phyloP scores from a whole-genome alignment of 2,329 filamentous ascomycete species.

The Fusarium sp. region DNA sequence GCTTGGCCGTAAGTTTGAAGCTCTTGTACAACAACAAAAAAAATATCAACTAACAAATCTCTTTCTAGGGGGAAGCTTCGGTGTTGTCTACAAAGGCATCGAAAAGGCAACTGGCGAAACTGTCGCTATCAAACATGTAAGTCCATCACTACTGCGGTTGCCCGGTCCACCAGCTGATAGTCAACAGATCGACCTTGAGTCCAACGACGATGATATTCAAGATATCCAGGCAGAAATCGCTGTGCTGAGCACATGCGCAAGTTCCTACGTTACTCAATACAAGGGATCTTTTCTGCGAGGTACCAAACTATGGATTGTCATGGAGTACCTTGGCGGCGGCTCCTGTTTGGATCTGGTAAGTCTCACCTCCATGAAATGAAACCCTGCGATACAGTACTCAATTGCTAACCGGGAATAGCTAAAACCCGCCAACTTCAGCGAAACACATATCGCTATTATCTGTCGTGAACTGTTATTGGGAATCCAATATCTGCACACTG shows the following conservation, averaged over 20 bases:
- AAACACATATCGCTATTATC: conserved; percentile 92
- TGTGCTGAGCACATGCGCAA: conserved; percentile 93
- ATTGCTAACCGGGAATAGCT: conserved; percentile 63
- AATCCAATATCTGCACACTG: conserved; percentile 90
- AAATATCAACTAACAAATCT: conserved; percentile 19
- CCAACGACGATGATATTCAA: conserved; percentile 97
- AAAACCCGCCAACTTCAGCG: conserved; percentile 88
- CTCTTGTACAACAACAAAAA: not conserved
- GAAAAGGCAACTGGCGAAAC: conserved; percentile 90
- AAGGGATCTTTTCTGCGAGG: conserved; percentile 96
- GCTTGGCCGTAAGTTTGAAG: conserved; percentile 80
- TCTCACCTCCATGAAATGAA: not conserved
- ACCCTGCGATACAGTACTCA: conserved; percentile 2
- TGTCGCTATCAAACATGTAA: conserved; percentile 95
- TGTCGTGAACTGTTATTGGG: conserved; percentile 91
- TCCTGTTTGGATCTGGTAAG: conserved; percentile 92
- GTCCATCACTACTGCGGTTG: conserved; percentile 48
- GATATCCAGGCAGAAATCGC: conserved; percentile 98
- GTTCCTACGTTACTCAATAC: conserved; percentile 94
- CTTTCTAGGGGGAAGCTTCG: conserved; percentile 87
- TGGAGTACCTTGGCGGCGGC: conserved; percentile 96
- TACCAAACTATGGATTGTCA: conserved; percentile 98
- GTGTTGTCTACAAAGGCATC: conserved; percentile 96
- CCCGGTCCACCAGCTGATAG: conserved; percentile 28
- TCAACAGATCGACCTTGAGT: conserved; percentile 94